These are phyloP conservation scores for Spiraea crenata DNA, from an alignment of 331 rosid species.

Conservation along the genomic window DNA sequence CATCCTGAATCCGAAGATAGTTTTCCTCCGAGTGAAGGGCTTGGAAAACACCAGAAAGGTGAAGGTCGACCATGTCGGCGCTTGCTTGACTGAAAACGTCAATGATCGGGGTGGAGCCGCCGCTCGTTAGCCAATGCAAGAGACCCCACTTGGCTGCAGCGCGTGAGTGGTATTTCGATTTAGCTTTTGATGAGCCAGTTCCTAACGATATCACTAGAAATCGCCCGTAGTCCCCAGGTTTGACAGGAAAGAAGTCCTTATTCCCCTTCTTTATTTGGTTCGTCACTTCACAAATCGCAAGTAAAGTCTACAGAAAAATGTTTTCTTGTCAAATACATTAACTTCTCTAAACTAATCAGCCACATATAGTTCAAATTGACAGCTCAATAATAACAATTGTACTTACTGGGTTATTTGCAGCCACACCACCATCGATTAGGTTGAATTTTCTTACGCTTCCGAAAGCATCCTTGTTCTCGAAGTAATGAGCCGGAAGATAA, in stretches of 20 bases:
- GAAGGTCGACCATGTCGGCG: conserved; percentile 47
- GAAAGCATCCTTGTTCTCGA: conserved; percentile 17
- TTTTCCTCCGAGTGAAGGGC: conserved; percentile 33
- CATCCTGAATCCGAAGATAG: conserved; percentile 55
- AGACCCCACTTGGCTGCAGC: conserved; percentile 49
- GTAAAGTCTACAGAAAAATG: conserved; percentile 30
- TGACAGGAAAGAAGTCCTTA: conserved; percentile 24
- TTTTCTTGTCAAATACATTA: neutral
- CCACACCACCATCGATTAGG: conserved; percentile 50
- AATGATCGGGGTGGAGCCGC: conserved; percentile 44
- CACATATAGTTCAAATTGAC: neutral
- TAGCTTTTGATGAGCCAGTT: conserved; percentile 42
- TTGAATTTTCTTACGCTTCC: conserved; percentile 29
- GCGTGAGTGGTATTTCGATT: conserved; percentile 31
- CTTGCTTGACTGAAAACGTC: conserved; percentile 38
- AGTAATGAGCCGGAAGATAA: conserved; percentile 44
- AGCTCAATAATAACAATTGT: neutral
- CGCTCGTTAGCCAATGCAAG: conserved; percentile 39
- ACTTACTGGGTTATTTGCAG: conserved; percentile 52
- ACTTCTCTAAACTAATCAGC: no score
- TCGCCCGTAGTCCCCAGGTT: conserved; percentile 38
- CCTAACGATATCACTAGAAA: conserved; percentile 52
- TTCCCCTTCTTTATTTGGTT: conserved; percentile 24
- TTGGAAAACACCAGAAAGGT: conserved; percentile 41
- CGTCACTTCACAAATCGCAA: conserved; percentile 45